These are phyloP conservation scores for Wickerhamomyces sp. DNA, from an alignment of 1,139 yeast genomes.

Conservation along the genomic window DNA sequence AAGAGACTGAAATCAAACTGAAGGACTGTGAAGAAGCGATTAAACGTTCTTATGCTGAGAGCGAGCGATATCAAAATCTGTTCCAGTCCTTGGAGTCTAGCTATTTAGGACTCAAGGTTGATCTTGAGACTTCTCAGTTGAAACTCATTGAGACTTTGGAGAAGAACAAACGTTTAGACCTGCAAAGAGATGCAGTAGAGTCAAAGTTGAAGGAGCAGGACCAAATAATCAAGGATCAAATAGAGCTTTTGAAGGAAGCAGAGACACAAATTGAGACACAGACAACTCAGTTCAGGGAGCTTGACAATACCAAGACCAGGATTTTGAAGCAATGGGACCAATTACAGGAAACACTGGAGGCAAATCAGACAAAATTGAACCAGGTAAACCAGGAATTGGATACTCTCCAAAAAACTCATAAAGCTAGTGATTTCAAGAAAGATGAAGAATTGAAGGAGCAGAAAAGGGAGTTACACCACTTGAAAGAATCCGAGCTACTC, in stretches of 20 bases:
- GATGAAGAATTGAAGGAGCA: conserved; percentile 4
- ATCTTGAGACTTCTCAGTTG: background rate
- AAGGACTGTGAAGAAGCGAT: background rate
- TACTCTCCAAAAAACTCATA: no score
- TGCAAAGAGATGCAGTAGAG: background rate
- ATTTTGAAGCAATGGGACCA: background rate
- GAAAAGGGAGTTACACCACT: background rate
- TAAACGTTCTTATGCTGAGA: background rate
- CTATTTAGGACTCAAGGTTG: background rate
- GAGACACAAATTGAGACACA: background rate
- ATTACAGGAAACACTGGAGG: background rate
- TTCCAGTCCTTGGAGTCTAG: background rate
- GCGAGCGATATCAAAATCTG: background rate
- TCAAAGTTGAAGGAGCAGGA: background rate
- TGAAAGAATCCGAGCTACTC: background rate
- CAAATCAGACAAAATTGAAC: background rate
- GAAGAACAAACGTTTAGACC: background rate
- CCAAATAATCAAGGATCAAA: background rate
- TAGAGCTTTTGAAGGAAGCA: background rate
- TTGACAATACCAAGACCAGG: background rate
- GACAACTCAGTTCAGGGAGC: background rate
- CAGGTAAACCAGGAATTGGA: background rate
- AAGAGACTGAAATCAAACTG: background rate
- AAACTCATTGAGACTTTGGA: background rate
- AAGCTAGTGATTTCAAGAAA: conserved; percentile 1